Conservation (phyloP, 306 rosid genomes). For the Begonia peltatifolia region DNA sequence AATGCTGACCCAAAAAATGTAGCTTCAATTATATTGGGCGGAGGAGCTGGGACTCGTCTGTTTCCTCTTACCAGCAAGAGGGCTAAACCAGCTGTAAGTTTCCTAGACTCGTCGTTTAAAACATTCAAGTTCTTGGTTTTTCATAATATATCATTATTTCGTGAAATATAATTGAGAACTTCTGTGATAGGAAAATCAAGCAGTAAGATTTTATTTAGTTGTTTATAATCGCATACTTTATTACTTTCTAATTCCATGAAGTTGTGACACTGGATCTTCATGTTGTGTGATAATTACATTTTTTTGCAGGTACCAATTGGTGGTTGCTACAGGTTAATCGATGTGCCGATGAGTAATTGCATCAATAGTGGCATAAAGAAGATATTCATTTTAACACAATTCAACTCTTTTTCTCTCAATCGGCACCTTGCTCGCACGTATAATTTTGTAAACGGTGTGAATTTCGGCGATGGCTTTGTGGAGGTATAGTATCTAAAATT, state of each 20-base stretch:
- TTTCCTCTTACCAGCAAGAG: constrained; percentile 82
- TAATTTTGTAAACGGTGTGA: constrained; percentile 65
- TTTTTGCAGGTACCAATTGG: constrained; percentile 78
- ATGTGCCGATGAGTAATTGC: constrained; percentile 93
- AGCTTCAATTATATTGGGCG: constrained; percentile 81
- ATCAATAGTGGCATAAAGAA: constrained; percentile 82
- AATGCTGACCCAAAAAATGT: constrained; percentile 61
- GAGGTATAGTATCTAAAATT: constrained; percentile 35
- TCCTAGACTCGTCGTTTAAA: not conserved
- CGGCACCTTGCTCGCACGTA: constrained; percentile 74
- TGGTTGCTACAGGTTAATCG: constrained; percentile 84
- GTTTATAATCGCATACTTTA: too few relatives aligned
- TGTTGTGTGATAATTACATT: not conserved
- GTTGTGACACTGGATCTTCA: not conserved
- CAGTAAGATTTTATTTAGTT: too few relatives aligned
- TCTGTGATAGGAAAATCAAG: not conserved
- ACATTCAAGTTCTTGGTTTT: not conserved
- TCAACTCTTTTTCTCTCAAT: constrained; percentile 80
- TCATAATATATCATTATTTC: not conserved
- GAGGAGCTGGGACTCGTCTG: constrained; percentile 93
- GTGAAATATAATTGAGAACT: not conserved
- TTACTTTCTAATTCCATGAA: not conserved
- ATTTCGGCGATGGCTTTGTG: constrained; percentile 76
- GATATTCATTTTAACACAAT: constrained; percentile 71
- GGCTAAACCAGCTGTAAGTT: constrained; percentile 79